Base-by-base conservation (phyloP, 2,329 filamentous ascomycete species). In the Zasmidium citrigriseum region DNA sequence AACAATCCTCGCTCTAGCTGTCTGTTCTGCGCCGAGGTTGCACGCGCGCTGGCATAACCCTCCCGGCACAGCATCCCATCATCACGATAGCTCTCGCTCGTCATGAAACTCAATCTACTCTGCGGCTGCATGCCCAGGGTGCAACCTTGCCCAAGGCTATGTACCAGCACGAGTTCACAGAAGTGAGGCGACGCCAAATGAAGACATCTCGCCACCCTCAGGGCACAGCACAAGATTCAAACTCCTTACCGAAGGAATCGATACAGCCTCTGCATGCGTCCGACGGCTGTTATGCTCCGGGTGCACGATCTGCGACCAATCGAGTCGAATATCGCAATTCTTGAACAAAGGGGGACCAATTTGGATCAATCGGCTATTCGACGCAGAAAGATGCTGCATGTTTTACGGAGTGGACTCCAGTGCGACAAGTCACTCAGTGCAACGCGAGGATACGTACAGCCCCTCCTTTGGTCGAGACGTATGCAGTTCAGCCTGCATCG, bases 41-140 rank as follows among this genome's bases (percentile, higher is more conserved):
- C 34, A 41, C 34, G 34, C 16, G 14, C 14, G 34, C 34, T 7
- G 34, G 34, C 34, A 41, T 41, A 7, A 16, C 34, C 34, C 16
- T 41, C 34, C 34, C 34, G 34, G 34, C 34, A 41, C 34, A 41
- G 34, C 34, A n/a, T 41, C 12, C 34, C 34, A 41, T 4, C 34
- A 41, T 25, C 41, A 45, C 41, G 52, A 54, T 52, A 49, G 29
- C 34, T 55, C 29, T 44, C 52, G 52, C 45, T 51, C 48, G 38
- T 50, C 47, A 29, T 46, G 53, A 59, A 59, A 59, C 57, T 48
- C 57, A 59, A 59, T 59, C 57, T 59, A 53, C 51, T 44, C 23
- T 25, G 16, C 22, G 21, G 45, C 46, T 25, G 11, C 24, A 12
- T n/a, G 27, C 24, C 25, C 41, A 47, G 49, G 44, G 50, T 52